Percentiles rank a stretch among this genome's conserved stretches.
Conservation (phyloP, 1,139 yeast species). For the Wickerhamomyces sp. region DNA sequence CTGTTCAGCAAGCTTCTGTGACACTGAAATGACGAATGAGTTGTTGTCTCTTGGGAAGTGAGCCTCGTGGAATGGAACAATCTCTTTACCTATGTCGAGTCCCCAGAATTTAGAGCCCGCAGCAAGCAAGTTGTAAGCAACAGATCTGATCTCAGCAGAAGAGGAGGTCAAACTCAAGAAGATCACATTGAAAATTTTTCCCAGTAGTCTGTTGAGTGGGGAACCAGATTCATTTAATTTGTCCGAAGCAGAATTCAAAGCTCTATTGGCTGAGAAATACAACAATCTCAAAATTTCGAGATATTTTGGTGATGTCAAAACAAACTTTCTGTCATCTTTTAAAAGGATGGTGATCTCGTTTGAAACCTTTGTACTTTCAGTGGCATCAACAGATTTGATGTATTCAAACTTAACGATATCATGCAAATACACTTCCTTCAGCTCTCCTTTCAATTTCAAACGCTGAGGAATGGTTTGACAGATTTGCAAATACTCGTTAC, state of each 20-base stretch:
- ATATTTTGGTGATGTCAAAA: constrained; percentile 54
- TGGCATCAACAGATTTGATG: constrained; percentile 47
- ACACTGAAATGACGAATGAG: constrained; percentile 55
- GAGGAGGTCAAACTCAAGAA: constrained; percentile 63
- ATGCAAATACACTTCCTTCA: constrained; percentile 40
- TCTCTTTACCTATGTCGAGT: constrained; percentile 55
- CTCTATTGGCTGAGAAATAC: constrained; percentile 47
- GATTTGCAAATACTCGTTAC: constrained; percentile 64
- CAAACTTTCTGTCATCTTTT: constrained; percentile 38
- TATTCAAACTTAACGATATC: constrained; percentile 48
- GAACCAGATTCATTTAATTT: constrained; percentile 16
- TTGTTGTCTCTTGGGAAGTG: constrained; percentile 72
- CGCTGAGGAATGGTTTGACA: constrained; percentile 34
- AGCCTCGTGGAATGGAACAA: constrained; percentile 53
- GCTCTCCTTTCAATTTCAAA: constrained; percentile 29
- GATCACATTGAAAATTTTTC: constrained; percentile 58
- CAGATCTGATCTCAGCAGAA: constrained; percentile 52
- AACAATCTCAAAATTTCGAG: constrained; percentile 65
- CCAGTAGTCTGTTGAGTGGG: constrained; percentile 33
- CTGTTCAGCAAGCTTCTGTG: constrained; percentile 49
- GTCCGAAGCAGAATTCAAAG: constrained; percentile 15
- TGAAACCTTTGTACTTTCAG: constrained; percentile 44
- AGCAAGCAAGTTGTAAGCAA: constrained; percentile 62
- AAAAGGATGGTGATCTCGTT: constrained; percentile 58
- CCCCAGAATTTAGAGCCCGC: constrained; percentile 57